A percentile compares a stretch with the other conserved stretches of the same genome.
Evolutionary conservation across 139 green algal genomes (phyloP).

Genomic region (Chlamydomonas sp.): DNA sequence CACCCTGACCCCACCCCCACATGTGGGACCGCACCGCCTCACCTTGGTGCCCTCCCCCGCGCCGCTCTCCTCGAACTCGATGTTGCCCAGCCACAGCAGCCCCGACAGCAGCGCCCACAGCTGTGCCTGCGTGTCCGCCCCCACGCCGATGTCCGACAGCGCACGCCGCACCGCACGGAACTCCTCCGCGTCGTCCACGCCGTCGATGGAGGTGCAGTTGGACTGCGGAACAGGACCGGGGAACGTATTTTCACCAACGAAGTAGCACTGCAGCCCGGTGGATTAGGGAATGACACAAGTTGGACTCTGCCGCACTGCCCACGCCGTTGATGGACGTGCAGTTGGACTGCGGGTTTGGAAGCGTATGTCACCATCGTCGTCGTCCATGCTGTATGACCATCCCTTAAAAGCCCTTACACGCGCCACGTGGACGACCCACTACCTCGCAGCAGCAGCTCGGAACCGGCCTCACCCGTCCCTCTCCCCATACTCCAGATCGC

Average conservation of each 20-base stretch:
- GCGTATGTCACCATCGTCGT: no score
- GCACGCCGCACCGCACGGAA: slow-evolving; percentile 75
- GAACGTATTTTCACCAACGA: not conserved
- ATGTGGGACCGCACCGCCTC: not conserved
- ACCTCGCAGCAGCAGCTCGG: no score
- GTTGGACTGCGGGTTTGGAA: not conserved
- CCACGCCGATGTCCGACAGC: slow-evolving; percentile 88
- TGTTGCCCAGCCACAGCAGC: slow-evolving; percentile 94
- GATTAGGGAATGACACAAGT: not conserved
- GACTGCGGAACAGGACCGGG: not conserved
- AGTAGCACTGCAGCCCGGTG: not conserved
- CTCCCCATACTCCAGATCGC: not conserved
- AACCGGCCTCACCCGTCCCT: no score
- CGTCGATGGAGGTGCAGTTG: slow-evolving; percentile 67
- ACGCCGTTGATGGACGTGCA: slow-evolving; percentile 73
- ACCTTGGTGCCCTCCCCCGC: slow-evolving; percentile 57
- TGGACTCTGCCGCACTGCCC: slow-evolving; percentile 80
- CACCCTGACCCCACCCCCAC: not conserved
- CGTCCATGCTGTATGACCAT: no score
- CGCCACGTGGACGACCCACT: no score
- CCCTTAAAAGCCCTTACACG: no score
- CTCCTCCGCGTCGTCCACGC: slow-evolving; percentile 78
- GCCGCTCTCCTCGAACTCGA: slow-evolving; percentile 72
- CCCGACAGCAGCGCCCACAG: slow-evolving; percentile 83
- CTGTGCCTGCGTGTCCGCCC: slow-evolving; percentile 37